Base-by-base conservation (phyloP, 768 basidiomycete species). In the Pulveroboletus ravenelii region DNA sequence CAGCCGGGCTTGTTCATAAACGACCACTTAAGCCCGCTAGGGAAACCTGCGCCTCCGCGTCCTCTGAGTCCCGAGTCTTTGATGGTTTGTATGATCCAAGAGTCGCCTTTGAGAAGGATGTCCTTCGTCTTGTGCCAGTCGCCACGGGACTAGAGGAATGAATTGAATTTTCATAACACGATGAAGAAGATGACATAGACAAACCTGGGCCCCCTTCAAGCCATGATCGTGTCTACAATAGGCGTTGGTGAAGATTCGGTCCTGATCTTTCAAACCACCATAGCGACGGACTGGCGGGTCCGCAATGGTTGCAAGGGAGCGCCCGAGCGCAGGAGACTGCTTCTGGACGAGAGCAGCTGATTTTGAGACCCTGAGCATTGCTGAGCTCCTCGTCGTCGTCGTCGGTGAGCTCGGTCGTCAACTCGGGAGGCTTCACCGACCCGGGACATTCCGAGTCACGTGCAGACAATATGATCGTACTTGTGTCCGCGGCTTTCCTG, bases 1-100 rank as follows among this genome's bases (percentile, higher is more conserved):
- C 95, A 97, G 25, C 85, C 85, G n/a, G 93, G 94, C 72, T 98
- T 99, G 78, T 99, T 98, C 95, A 98, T 95, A 68, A 93, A 93
- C 62, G 86, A 89, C 94, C 94, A 97, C 67, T 98, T 97, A 60
- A 98, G 76, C 20, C 95, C 95, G 57, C 86, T 89, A 0, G 95
- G 95, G 66, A 99, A 99, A 27, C 95, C 95, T 37, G 95, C 95
- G 46, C 95, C 95, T 45, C 95, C 95, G 48, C 95, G 85, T 12
- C 95, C 95, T 63, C 95, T 84, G 32, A 98, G 79, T 41, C 95
- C 95, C 18, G 93, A 96, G 62, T 91, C 92, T 69, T 99, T 98
- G 63, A 98, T 89, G 39, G 84, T 85, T 65, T 96, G 85, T 52
- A 98, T 97, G 61, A 98, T 93, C 93, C 93, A 99, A 7, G 84